Evolutionary conservation across 306 rosid species (phyloP).

Genomic region (Myrica gale): DNA sequence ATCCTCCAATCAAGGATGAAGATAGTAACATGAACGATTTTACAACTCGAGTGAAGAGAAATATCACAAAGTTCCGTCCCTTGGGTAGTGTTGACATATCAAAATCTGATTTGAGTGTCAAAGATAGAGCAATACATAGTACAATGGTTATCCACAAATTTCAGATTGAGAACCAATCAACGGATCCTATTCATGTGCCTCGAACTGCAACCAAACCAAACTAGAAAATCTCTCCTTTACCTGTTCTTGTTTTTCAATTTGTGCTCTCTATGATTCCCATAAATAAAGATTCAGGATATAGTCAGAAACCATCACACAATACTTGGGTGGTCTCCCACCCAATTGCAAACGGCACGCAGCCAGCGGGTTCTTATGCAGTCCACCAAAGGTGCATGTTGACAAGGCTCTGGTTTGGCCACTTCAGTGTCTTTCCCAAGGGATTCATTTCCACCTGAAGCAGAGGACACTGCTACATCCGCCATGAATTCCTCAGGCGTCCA

Average conservation of each 20-base stretch:
- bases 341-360: conserved; percentile 81
- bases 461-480: conserved; percentile 72
- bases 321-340: conserved; percentile 95
- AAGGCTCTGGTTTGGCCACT: conserved; percentile 67
- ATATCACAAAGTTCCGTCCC: conserved; percentile 30
- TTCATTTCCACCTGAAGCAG: conserved; percentile 51
- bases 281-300: conserved; percentile 4
- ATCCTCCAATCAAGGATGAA: conserved; percentile 26
- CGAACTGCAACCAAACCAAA: conserved; percentile 27
- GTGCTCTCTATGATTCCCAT: conserved; percentile 24
- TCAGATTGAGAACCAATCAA: conserved; percentile 28
- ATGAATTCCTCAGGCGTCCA: conserved; percentile 98
- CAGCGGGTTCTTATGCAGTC: conserved; percentile 96
- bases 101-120: conserved; percentile 44
- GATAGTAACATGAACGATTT: conserved; percentile 36
- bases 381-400: conserved; percentile 92
- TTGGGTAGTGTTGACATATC: conserved; percentile 32
- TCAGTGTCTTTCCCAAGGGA: conserved; percentile 56
- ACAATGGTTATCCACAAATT: conserved; percentile 35
- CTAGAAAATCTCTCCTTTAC: conserved; percentile 26
- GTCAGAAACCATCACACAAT: conserved; percentile 52
- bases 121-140: conserved; percentile 41
- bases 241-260: conserved; percentile 23
- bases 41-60: conserved; percentile 36
- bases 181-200: conserved; percentile 31